Evolutionary conservation across 1,284 basidiomycete species (phyloP), one percentile per base, ranked within the genome.

Genomic region (Phylloporus sp.): DNA sequence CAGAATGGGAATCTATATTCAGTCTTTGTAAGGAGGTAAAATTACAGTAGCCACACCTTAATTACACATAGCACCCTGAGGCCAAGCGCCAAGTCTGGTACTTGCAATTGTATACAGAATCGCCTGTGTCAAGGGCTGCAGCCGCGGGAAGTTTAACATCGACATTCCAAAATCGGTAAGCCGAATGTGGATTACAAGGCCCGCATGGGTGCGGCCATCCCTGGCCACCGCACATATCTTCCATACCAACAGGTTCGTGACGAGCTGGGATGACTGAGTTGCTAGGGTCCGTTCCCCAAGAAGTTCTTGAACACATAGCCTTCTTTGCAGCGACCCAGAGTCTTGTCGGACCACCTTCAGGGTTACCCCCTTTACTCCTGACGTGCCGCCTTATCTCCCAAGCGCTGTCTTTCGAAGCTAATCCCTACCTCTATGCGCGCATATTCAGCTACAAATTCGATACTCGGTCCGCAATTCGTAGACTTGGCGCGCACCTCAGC

Each of bases 361-460:
- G 73, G 26, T 74, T 88, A 26, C 71, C 86, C 42, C 74, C 87
- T 17, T 78, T 94, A 40, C 80, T 93, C 22, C 71, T 77, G 47
- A 80, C 86, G 7, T 91, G 83, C 74, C 82, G 79, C 47, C 73
- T 75, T 47, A 75, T 92, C 60, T 69, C 88, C 75, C 72, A 78
- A 54, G 81, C 78, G 63, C 79, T 83, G 67, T 84, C 82, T 15
- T 76, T 83, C 62, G 53, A 72, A 12, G 68, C 76, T n/a, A 89
- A 90, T 69, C 82, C 82, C 12, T 80, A 85, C 64, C 82, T 96
- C 56, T 93, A 93, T 70, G 87, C 89, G 11, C 78, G 80, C 62
- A 85, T 95, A 62, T 95, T 92, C 71, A 76, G 78, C 44, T 69
- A 72, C 62, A 87, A 86, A 69, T 95, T 94, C 74, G 94, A 95